Conservation (phyloP, 768 basidiomycete species). For the Mycena pura region DNA sequence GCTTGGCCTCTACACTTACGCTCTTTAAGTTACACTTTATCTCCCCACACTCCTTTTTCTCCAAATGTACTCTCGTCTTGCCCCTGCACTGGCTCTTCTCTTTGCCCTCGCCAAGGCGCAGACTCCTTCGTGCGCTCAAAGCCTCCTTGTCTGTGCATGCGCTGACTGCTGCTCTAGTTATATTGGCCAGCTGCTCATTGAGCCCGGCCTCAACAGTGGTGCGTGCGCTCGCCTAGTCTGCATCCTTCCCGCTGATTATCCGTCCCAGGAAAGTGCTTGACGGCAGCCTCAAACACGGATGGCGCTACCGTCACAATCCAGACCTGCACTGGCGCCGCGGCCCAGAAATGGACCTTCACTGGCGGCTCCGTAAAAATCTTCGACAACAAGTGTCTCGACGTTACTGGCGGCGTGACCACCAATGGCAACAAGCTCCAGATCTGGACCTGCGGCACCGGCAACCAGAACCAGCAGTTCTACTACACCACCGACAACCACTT, state of each 20-base stretch:
- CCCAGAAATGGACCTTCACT: conserved; percentile 57
- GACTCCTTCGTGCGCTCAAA: conserved; percentile 31
- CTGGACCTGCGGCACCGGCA: conserved; percentile 51
- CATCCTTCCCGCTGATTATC: not conserved
- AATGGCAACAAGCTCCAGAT: conserved; percentile 60
- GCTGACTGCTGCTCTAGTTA: conserved; percentile 40
- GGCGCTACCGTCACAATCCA: conserved; percentile 56
- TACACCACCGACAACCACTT: conserved; percentile 56
- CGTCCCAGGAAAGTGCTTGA: conserved; percentile 54
- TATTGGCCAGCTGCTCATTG: conserved; percentile 49
- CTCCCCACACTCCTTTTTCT: conserved; percentile 27
- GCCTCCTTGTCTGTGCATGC: not conserved
- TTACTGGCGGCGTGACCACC: conserved; percentile 45
- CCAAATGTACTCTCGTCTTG: conserved; percentile 18
- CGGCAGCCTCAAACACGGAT: conserved; percentile 55
- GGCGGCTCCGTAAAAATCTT: conserved; percentile 50
- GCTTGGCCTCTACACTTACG: conserved; percentile 6
- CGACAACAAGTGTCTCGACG: conserved; percentile 56
- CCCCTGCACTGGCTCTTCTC: conserved; percentile 21
- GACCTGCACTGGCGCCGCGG: conserved; percentile 49
- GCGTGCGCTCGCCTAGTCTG: conserved; percentile 22
- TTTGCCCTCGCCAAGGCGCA: conserved; percentile 29
- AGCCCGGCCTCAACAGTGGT: conserved; percentile 52
- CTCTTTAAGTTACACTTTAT: too few species aligned
- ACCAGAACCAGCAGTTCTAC: conserved; percentile 52